Evolutionary conservation across 2,329 filamentous ascomycete species (phyloP).

Genomic region (Trichoderma pleuroti): DNA sequence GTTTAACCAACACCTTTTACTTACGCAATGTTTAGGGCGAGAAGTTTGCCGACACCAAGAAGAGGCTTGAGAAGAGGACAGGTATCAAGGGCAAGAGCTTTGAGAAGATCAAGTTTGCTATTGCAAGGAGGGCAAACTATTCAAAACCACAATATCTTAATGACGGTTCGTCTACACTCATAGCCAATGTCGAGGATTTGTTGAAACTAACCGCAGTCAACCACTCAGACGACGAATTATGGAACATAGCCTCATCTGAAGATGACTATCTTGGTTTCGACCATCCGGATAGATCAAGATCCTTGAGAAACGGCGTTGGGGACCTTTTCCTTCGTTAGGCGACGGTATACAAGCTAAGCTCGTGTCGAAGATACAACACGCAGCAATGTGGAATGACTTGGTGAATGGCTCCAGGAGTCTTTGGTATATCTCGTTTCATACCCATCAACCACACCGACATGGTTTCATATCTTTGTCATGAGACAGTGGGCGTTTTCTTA

Average conservation of each 20-base stretch:
- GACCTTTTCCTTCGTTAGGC: conserved; percentile 57
- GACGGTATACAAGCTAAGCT: background rate
- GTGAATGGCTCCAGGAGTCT: conserved; percentile 13
- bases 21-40: conserved; percentile 58
- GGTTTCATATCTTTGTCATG: conserved; percentile 10
- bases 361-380: background rate
- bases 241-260: conserved; percentile 47
- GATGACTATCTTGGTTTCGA: conserved; percentile 65
- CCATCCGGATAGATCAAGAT: conserved; percentile 59
- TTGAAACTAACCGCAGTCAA: background rate
- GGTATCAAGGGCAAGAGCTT: conserved; percentile 97
- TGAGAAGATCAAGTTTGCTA: conserved; percentile 95
- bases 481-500: conserved; percentile 17
- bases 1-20: conserved; percentile 11
- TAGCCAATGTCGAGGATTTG: background rate
- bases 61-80: conserved; percentile 86
- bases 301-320: conserved; percentile 56
- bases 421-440: conserved; percentile 20
- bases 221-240: conserved; percentile 56
- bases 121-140: conserved; percentile 69
- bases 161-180: conserved; percentile 59
- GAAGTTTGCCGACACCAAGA: conserved; percentile 85
- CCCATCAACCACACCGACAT: conserved; percentile 4
- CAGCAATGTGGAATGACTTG: background rate
- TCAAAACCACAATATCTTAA: conserved; percentile 77